Base-by-base conservation (phyloP, 2,329 filamentous ascomycete genomes). In the Ophiostoma australiae region DNA sequence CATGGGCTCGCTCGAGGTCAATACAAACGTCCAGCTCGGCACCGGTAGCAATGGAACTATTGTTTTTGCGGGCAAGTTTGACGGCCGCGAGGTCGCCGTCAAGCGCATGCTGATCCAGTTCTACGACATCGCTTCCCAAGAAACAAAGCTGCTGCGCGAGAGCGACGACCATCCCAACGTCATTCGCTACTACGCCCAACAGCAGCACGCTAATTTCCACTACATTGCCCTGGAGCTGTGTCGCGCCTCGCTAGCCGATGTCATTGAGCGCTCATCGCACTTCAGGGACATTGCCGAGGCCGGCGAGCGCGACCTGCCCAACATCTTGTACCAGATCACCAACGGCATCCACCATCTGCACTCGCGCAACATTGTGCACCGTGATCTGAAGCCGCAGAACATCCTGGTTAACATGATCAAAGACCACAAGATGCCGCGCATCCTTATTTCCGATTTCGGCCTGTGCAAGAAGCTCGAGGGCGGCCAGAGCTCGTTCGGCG, bases 51-150 rank as follows among this genome's bases (percentile, higher is more conserved):
- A 97, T 77, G 95, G 95, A n/a, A 99, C 95, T 0, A 89, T 96
- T 70, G 95, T 99, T 0, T 98, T 95, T 79, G 90, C 92, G 68
- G 95, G 95, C n/a, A 92, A 90, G 70, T 98, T 97, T 78, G 95
- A 97, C 78, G 93, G 93, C 33, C 90, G 94, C 69, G 91, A 94
- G 65, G 94, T 99, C 35, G 95, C 95, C 0, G 93, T 99, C 67
- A 99, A 99, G 83, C 89, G 95, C 44, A 97, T 99, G 93, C 84
- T 98, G 73, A 92, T 94, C 44, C 92, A 97, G 75, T 97, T 97
- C 76, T 97, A 94, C 78, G 94, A 97, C 74, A 92, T 99, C 75
- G 95, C 95, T 0, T 93, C 92, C 13, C 93, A 97, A 76, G 95
- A 99, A 80, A 97, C 97, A 1, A 91, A 91, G 72, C 84, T 98